Evolutionary conservation across 331 rosid species (phyloP).

Genomic region (Cydonia oblonga): DNA sequence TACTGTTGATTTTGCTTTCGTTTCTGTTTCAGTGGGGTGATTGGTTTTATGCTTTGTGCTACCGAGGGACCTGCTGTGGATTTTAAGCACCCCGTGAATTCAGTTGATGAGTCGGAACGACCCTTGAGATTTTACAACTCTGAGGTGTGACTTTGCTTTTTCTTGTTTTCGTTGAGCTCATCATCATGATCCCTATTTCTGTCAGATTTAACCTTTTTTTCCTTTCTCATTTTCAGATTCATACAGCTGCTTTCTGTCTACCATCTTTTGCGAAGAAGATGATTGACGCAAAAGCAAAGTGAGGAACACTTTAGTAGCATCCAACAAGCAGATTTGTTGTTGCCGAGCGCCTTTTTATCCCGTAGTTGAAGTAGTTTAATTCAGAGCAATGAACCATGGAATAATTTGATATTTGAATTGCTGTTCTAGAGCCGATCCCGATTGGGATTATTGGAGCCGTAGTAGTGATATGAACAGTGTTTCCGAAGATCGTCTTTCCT

Average conservation of each 20-base stretch:
- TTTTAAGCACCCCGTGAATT: conserved; percentile 87
- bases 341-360: conserved; percentile 10
- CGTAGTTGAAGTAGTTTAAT: conserved; percentile 15
- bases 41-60: conserved; percentile 97
- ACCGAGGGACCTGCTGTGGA: conserved; percentile 88
- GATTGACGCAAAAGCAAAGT: conserved; percentile 46
- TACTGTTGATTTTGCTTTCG: conserved; percentile 8
- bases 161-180: background rate
- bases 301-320: conserved; percentile 19
- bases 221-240: conserved; percentile 33
- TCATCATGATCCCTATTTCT: background rate
- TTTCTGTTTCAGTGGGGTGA: conserved; percentile 69
- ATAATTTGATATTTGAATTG: conserved; percentile 33
- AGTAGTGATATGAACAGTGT: conserved; percentile 23
- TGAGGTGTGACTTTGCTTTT: conserved; percentile 44
- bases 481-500: conserved; percentile 4
- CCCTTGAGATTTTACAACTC: conserved; percentile 86
- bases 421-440: conserved; percentile 9
- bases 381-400: conserved; percentile 27
- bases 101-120: conserved; percentile 39
- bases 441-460: conserved; percentile 31
- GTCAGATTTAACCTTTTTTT: background rate
- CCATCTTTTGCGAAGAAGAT: conserved; percentile 92
- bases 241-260: conserved; percentile 89
- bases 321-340: conserved; percentile 3